Base-by-base conservation (phyloP, 2,329 filamentous ascomycete genomes). In the Aspergillus nomiae region DNA sequence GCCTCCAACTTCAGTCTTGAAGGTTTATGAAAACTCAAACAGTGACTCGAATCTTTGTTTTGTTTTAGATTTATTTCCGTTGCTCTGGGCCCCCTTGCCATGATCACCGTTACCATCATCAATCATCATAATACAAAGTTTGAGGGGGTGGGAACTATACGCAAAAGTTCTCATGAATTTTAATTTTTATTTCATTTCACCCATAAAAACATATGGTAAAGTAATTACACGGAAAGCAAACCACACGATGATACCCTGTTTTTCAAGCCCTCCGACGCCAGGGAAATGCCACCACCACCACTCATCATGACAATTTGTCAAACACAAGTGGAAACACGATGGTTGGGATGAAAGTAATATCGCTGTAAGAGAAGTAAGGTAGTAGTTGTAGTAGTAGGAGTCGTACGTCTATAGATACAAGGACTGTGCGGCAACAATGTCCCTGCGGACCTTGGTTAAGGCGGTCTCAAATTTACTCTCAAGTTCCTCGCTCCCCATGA, bases 401-500 rank as follows among this genome's bases (percentile, higher is more conserved):
- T 41, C 19, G 38, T 41, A 41, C 38, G 16, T 41, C 81, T 88
- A 95, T 77, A 97, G 84, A 76, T 97, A 98, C 78, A 98, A 82
- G 71, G 91, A 96, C 82, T 97, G 94, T 55, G 94, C 92, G 28
- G 94, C 93, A 63, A 99, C 94, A 76, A 99, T 94, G 77, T 98
- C 95, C 73, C 95, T 87, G 78, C 92, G 87, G 60, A 98, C 91
- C 85, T 96, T 95, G 63, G 86, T 84, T 70, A 99, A 82, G 65
- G 92, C 90, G 69, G 89, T 86, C 73, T 97, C 94, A 75, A 99
- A 99, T 81, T 97, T 97, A 75, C 89, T 86, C 74, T 94, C 91
- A 61, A 99, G 83, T 73, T 98, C 95, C 64, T 96, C 92, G 76
- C 91, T 97, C 72, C 95, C 95, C 95, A 99, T 99, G 66, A 97